These are phyloP conservation scores for Aspergillus terreus DNA, from an alignment of 2,329 filamentous ascomycete species.

Conservation along the genomic window DNA sequence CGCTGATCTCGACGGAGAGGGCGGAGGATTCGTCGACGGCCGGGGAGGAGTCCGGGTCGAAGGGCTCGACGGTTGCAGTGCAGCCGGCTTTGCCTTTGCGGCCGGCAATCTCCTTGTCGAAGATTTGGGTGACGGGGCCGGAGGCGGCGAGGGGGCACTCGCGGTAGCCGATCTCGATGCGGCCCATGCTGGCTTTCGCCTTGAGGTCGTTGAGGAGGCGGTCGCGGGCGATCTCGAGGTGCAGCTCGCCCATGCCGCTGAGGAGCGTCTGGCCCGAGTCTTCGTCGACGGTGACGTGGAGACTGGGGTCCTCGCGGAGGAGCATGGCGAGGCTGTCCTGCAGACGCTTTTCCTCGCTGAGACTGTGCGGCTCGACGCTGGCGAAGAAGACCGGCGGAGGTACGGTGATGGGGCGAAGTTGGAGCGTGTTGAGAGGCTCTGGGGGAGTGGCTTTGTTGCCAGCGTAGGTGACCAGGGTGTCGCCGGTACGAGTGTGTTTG, in stretches of 20 bases:
- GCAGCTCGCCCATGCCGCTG: conserved; percentile 93
- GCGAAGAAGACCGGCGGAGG: conserved; percentile 95
- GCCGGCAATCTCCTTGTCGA: conserved; percentile 76
- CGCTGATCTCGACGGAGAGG: conserved; percentile 47
- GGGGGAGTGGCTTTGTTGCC: conserved; percentile 63
- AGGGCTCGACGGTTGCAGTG: conserved; percentile 63
- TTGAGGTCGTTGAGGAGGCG: conserved; percentile 86
- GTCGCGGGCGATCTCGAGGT: conserved; percentile 88
- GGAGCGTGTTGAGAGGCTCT: conserved; percentile 66
- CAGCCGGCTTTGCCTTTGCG: conserved; percentile 76
- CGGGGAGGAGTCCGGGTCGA: conserved; percentile 34
- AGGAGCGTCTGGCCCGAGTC: conserved; percentile 91
- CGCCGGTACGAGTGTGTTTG: conserved; percentile 87
- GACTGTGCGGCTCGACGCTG: conserved; percentile 77
- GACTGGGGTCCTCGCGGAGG: conserved; percentile 85
- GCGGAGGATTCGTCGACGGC: conserved; percentile 14
- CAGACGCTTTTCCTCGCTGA: conserved; percentile 75
- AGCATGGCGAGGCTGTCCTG: conserved; percentile 72
- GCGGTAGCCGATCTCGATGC: conserved; percentile 92
- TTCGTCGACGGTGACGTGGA: conserved; percentile 78
- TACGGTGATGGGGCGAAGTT: conserved; percentile 82
- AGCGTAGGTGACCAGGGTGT: conserved; percentile 77
- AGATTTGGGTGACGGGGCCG: conserved; percentile 56
- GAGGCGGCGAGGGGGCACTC: conserved; percentile 67
- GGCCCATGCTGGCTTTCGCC: conserved; percentile 77